Percentiles rank a stretch among this genome's conserved stretches.
Evolutionary conservation across 495 filamentous ascomycete species (phyloP).

Genomic region (Penicillium soppii): DNA sequence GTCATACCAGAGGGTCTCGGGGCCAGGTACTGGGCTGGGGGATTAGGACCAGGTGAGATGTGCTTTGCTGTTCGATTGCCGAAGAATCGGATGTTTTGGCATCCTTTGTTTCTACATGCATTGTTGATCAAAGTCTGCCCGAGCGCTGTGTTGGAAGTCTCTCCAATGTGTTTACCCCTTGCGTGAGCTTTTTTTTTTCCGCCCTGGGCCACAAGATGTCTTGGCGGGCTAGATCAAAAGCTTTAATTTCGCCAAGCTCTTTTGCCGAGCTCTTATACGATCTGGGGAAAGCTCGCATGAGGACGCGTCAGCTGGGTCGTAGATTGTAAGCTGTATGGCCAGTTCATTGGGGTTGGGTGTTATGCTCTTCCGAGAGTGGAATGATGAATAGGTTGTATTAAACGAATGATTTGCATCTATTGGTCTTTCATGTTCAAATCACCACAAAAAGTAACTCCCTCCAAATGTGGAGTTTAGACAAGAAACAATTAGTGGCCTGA

Average conservation of each 20-base stretch:
- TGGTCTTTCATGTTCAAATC: no score
- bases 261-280: conserved; percentile 1
- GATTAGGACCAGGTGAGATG: conserved; percentile 38
- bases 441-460: no score
- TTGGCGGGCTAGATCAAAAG: neutral
- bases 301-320: conserved; percentile 3
- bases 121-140: neutral
- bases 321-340: neutral
- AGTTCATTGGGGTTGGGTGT: no score
- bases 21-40: conserved; percentile 47
- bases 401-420: no score
- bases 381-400: no score
- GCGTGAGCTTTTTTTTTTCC: neutral
- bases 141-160: neutral
- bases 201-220: neutral
- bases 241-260: neutral
- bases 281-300: neutral
- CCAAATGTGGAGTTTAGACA: no score
- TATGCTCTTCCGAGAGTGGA: no score
- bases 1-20: conserved; percentile 44
- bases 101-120: neutral
- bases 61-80: conserved; percentile 4
- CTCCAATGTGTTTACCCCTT: neutral
- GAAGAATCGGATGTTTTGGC: conserved; percentile 25
- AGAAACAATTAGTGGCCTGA: no score